These are phyloP conservation scores for Solanum corneliomulleri DNA, from an alignment of 257 asterid species.

Conservation along the genomic window DNA sequence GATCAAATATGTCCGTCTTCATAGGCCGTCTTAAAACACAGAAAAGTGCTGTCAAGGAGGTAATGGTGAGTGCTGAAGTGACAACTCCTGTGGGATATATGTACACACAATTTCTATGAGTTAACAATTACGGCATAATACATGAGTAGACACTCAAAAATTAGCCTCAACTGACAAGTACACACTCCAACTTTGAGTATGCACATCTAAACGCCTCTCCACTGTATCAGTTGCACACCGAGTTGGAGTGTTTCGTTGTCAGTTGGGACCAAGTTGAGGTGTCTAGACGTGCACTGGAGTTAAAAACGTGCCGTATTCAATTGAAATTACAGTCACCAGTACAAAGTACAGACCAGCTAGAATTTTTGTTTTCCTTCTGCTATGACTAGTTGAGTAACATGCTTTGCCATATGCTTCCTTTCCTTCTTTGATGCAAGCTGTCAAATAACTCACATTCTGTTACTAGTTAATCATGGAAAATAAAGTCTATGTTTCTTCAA, in stretches of 20 bases:
- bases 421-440: slow-evolving; percentile 55
- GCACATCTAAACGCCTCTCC: not conserved
- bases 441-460: not conserved
- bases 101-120: not conserved
- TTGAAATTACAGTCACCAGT: not conserved
- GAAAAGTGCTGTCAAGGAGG: slow-evolving; percentile 31
- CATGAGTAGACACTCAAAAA: not conserved
- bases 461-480: not conserved
- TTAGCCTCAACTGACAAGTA: not conserved
- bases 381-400: slow-evolving; percentile 25
- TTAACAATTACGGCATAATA: not conserved
- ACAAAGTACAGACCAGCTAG: slow-evolving; percentile 35
- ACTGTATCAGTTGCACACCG: not conserved
- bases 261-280: not conserved
- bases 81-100: slow-evolving; percentile 33
- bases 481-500: not conserved
- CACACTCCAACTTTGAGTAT: not conserved
- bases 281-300: not conserved
- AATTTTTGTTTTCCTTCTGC: slow-evolving; percentile 27
- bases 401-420: slow-evolving; percentile 38
- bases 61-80: slow-evolving; percentile 28
- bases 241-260: not conserved
- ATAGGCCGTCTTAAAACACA: slow-evolving; percentile 33
- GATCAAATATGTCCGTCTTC: slow-evolving; percentile 19
- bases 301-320: not conserved